Evolutionary conservation across 1,284 basidiomycete species (phyloP), one percentile per base, ranked within the genome.

Genomic region (Cerrena zonata): DNA sequence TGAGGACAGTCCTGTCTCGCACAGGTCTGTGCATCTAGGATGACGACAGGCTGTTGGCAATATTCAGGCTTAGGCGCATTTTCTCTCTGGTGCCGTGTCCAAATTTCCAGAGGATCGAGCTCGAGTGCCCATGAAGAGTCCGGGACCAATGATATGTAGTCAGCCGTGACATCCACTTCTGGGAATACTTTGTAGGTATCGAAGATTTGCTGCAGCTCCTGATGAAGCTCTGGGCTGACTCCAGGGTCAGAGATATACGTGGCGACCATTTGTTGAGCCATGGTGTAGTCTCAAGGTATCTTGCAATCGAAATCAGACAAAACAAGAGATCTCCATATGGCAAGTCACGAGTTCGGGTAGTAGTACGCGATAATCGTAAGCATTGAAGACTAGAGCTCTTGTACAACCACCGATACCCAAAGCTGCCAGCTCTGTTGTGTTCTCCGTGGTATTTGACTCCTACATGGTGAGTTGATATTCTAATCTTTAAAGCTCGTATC

Each of bases 1-100:
- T 46, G 13, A 45, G 43, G 13, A 48, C 36, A 4, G 21, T 41
- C 38, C 19, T 24, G 24, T 48, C 47, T 12, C 21, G n/a, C 25
- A 24, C 47, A 12, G n/a, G 37, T 42, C 37, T 36, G 19, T 19
- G 40, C 47, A 27, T 48, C 47, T 19, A 48, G 5, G 25, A 48
- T 41, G 2, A 48, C 24, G 12, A 48, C 26, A 18, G 47, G 47
- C 4, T 41, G 15, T 11, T 11, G 21, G 15, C 18, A 18, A 18
- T 18, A 48, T 4, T 19, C 23, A 12, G 19, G n/a, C 30, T 15
- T 34, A 7, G 30, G 15, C 15, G 15, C 30, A 22, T 41, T 18
- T 15, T 40, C 36, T 25, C 10, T 27, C 25, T 36, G 13, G 24
- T 48, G 47, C 23, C 38, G 23, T 23, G 12, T 24, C 18, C n/a